Evolutionary conservation across 257 asterid species (phyloP), one percentile per base, ranked within the genome.

Genomic region (Solanum rostratum): DNA sequence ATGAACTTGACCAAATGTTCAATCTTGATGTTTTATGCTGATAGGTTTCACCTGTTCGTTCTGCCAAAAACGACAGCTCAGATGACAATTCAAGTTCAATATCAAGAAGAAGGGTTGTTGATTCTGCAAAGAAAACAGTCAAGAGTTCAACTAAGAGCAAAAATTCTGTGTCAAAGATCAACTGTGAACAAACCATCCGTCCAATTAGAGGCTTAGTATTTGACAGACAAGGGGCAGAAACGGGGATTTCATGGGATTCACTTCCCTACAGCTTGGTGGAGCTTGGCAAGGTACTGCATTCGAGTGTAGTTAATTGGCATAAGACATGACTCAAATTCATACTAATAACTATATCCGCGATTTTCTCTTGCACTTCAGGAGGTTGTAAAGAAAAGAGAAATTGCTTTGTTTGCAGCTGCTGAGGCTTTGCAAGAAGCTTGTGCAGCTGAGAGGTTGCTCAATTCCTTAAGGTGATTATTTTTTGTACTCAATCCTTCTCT

Each of bases 361-460:
- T 86, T 53, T 88, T 78, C 46, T 27, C 46, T 55, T 87, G 52
- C 76, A 13, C 30, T 82, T 63, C 86, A 93, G 97, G 98, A 93
- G 85, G 93, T 91, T 33, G 73, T 84, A 14, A 87, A 86, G 88
- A 94, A 93, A 85, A 86, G 97, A 86, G 97, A 93, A 50, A 29
- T 71, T 80, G 95, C 95, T 45, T 45, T 91, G 80, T 85, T 85
- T 86, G 93, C 94, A 63, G 98, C 98, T 83, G 90, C 89, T 60
- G 94, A 91, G 83, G 95, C 97, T 54, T 88, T 95, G 79, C 97
- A 94, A 84, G 97, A 92, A 82, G 97, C 97, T 70, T 92, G 97
- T 86, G 95, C 91, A 86, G 91, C 97, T 70, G 97, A 94, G 86
- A 93, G 96, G 82, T 80, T 92, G 91, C 94, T 94, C 84, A 91